Evolutionary conservation across 768 basidiomycete genomes (phyloP), one percentile per base, ranked within the genome.

Genomic region (Cubamyces sp.): DNA sequence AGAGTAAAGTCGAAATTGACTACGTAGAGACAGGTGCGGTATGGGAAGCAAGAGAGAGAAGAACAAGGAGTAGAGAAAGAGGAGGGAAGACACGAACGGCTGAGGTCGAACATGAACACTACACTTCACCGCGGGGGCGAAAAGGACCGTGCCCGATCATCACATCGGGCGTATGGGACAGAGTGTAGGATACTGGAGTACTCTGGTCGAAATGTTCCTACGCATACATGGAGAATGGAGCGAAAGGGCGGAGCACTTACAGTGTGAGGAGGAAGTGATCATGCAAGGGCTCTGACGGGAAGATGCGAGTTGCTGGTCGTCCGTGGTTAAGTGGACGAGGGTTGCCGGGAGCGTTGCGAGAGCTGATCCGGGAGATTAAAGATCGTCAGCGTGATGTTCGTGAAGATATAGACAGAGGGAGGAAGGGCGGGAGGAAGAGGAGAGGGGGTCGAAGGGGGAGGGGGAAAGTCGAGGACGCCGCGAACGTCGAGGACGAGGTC

Each of bases 381-480:
- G 53, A 53, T 69, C 62, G 72, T 73, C 69, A 73, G 70, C 69
- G 69, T 69, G 40, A 60, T 15, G 49, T 42, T 61, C 58, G 54
- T 64, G 55, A 68, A 46, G 64, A 63, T 69, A 46, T 64, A 61
- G 57, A 45, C 49, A 59, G 57, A 50, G 9, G 53, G n/a, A n/a
- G 43, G 58, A 60, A 59, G 59, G 61, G 59, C 61, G 28, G 34
- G 18, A 64, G 56, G 61, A 51, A 46, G 50, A 45, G 53, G 56
- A 49, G 30, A 48, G 61, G 37, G 54, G 48, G 41, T 55, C 19
- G 47, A 49, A 55, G 41, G 57, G 48, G 45, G 54, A 21, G 41
- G 53, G 57, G 60, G 55, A 11, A 28, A 52, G 63, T 60, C 64
- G 62, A 64, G 64, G 68, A 69, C 59, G 69, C 64, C 59, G 66